These are phyloP conservation scores for Akanthomyces uredinophilus DNA, from an alignment of 2,329 filamentous ascomycete genomes.

Conservation along the genomic window DNA sequence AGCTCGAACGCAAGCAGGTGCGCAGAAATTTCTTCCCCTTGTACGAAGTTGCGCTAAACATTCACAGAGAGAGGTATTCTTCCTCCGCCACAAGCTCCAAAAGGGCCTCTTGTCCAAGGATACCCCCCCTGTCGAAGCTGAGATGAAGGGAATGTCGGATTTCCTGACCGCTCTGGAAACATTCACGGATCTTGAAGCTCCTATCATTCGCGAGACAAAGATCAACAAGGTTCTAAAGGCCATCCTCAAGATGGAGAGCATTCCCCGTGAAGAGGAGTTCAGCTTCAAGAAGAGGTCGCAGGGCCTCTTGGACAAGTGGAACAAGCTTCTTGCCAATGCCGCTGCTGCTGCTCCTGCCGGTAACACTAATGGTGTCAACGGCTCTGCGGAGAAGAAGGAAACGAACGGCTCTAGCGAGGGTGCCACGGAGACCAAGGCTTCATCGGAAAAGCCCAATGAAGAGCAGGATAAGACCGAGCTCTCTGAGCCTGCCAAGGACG, in stretches of 20 bases:
- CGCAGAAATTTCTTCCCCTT: conserved; percentile 18
- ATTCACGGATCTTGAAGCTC: conserved; percentile 73
- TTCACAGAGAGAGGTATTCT: conserved; percentile 70
- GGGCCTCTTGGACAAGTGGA: conserved; percentile 82
- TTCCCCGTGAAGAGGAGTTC: conserved; percentile 85
- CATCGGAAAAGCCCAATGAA: conserved; percentile 34
- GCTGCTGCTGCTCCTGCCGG: conserved; percentile 31
- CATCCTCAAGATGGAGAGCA: conserved; percentile 79
- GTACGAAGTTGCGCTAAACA: conserved; percentile 27
- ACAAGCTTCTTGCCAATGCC: conserved; percentile 66
- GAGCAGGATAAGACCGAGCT: conserved; percentile 24
- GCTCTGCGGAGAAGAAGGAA: conserved; percentile 41
- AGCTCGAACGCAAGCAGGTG: conserved; percentile 55
- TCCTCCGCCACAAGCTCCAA: conserved; percentile 89
- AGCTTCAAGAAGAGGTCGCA: conserved; percentile 82
- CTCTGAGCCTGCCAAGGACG: conserved; percentile 23
- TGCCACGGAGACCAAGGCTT: conserved; percentile 27
- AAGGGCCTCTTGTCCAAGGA: conserved; percentile 87
- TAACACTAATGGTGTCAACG: conserved; percentile 44
- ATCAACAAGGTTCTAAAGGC: conserved; percentile 98
- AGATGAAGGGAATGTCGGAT: conserved; percentile 74
- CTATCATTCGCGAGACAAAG: conserved; percentile 86
- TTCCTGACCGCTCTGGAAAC: conserved; percentile 77
- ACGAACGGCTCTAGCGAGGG: conserved; percentile 37
- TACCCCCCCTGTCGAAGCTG: conserved; percentile 76